Evolutionary conservation across 805 yeast genomes (phyloP), one percentile per base, ranked within the genome.

Genomic region (Hanseniaspora jakobsenii): DNA sequence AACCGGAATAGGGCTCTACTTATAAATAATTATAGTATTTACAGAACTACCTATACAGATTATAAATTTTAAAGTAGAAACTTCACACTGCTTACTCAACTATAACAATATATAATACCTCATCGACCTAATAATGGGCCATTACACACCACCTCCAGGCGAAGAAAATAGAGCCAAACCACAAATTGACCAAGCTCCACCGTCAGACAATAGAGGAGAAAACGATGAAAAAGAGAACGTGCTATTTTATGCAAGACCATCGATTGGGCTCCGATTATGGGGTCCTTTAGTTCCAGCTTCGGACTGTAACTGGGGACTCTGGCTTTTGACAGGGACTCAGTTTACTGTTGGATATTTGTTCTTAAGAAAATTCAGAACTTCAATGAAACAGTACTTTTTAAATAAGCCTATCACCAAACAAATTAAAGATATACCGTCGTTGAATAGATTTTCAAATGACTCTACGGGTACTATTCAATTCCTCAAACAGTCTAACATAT

Each of bases 281-380:
- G 82, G 86, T 1, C 85, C 85, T 0, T 56, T 80, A 18, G 78
- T 76, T 1, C 89, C 89, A 2, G 81, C 86, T 1, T 69, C 80
- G 7, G 87, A 80, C 50, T 74, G 77, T 55, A 55, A 62, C 26
- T 58, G 66, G 2, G 82, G 81, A 1, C 55, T 79, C 1, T 71
- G 70, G 52, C 53, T 72, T 0, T 56, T 77, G 39, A 65, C 76
- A 2, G 73, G 72, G 0, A 47, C 71, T 2, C 87, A 80, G 54
- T 57, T 75, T 18, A 59, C 65, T 1, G 44, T 69, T n/a, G 82
- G 81, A 2, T 46, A 34, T 17, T 27, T 16, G n/a, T 36, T 38
- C 18, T 35, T 46, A 21, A 39, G 44, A 36, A 28, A 36, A 16
- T 46, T 46, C 18, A 46, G 44, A 35, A 21, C 38, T 1, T 44